A percentile compares a stretch with the other conserved stretches of the same genome.
Conservation (phyloP, 176 grass and related monocot species). For the Chloris gayana region DNA sequence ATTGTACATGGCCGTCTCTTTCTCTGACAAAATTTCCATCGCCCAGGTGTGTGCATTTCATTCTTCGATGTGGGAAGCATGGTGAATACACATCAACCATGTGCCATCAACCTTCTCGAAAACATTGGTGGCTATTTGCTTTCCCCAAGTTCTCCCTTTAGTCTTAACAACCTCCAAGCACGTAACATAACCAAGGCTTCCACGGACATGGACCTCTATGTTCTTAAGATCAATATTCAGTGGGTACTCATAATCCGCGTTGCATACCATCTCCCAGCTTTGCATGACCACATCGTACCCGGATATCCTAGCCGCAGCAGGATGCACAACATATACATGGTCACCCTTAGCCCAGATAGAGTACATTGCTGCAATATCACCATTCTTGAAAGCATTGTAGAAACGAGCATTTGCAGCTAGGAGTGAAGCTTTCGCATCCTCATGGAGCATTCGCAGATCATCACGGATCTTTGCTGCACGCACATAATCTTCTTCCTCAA, state of each 20-base stretch:
- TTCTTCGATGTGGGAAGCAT: constrained; percentile 85
- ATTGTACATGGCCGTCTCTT: constrained; percentile 1
- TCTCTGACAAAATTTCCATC: constrained; percentile 43
- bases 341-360: constrained; percentile 79
- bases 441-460: constrained; percentile 64
- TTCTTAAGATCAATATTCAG: constrained; percentile 79
- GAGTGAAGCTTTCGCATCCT: constrained; percentile 72
- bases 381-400: constrained; percentile 74
- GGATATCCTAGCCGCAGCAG: constrained; percentile 61
- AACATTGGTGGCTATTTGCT: constrained; percentile 82
- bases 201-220: constrained; percentile 59
- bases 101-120: constrained; percentile 79
- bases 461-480: constrained; percentile 75
- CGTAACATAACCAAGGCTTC: constrained; percentile 70
- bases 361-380: constrained; percentile 63
- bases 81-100: constrained; percentile 93
- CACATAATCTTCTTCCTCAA: constrained; percentile 88
- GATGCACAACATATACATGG: constrained; percentile 79
- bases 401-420: constrained; percentile 73
- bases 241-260: constrained; percentile 68
- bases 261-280: constrained; percentile 82
- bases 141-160: constrained; percentile 87
- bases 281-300: constrained; percentile 79
- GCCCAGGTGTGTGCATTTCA: constrained; percentile 27
- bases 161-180: constrained; percentile 93